These are phyloP conservation scores for Millerozyma acaciae DNA, from an alignment of 805 yeast species.

Conservation along the genomic window DNA sequence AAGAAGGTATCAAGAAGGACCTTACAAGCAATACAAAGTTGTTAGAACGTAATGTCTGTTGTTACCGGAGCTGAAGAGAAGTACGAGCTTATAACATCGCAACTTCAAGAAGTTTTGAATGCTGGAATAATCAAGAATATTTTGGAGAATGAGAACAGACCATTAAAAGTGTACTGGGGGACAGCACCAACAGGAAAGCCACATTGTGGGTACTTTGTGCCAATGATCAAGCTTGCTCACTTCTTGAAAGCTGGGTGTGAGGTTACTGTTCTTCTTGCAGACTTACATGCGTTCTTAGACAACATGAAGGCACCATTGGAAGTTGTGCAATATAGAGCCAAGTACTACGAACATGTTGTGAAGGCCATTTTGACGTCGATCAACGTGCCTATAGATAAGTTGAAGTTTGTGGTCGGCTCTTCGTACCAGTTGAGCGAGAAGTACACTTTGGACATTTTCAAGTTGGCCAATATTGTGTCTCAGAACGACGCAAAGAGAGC, in stretches of 20 bases:
- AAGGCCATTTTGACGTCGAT: slow-evolving; percentile 83
- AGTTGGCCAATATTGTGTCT: slow-evolving; percentile 75
- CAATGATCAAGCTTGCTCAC: slow-evolving; percentile 95
- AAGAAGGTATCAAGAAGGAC: background rate
- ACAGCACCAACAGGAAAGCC: slow-evolving; percentile 99
- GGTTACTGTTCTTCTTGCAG: slow-evolving; percentile 88
- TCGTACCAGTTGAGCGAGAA: slow-evolving; percentile 77
- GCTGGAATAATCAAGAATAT: slow-evolving; percentile 82
- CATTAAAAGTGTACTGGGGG: slow-evolving; percentile 93
- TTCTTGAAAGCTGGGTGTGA: slow-evolving; percentile 95
- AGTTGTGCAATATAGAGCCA: slow-evolving; percentile 82
- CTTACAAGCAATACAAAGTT: background rate
- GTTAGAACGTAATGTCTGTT: slow-evolving; percentile 14
- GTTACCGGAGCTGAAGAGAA: slow-evolving; percentile 55
- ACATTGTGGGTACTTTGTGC: slow-evolving; percentile 97
- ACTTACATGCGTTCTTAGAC: slow-evolving; percentile 93
- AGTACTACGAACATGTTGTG: slow-evolving; percentile 79
- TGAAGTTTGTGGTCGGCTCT: slow-evolving; percentile 81
- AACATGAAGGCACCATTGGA: slow-evolving; percentile 98
- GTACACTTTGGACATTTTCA: slow-evolving; percentile 87
- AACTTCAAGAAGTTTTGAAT: slow-evolving; percentile 88
- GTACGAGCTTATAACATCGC: slow-evolving; percentile 72
- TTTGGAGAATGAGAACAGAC: slow-evolving; percentile 75
- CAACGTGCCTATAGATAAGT: slow-evolving; percentile 87
- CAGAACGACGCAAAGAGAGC: slow-evolving; percentile 98